phyloP scores from a whole-genome alignment of 225 moss, liverwort and hornwort species.

The Ulota crispa region DNA sequence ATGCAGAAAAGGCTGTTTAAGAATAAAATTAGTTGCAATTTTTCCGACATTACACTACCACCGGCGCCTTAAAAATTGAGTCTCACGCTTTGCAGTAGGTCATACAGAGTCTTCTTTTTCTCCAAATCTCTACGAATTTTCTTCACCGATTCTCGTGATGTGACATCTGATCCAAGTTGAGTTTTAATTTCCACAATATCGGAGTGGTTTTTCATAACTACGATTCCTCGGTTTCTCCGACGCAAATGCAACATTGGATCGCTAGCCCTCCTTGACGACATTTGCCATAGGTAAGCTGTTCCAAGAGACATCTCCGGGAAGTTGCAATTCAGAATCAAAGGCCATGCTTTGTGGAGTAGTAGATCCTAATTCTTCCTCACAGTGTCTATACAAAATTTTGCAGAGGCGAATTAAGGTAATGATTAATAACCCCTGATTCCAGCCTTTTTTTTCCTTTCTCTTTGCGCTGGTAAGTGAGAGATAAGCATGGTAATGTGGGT shows the following conservation, averaged over 20 bases:
- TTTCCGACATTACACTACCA: too few species aligned
- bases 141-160: background rate
- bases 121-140: background rate
- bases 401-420: background rate
- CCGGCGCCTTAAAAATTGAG: background rate
- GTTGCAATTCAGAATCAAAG: background rate
- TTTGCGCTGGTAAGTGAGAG: background rate
- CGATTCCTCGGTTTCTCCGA: background rate
- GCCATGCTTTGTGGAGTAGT: background rate
- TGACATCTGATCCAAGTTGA: background rate
- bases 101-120: background rate
- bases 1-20: background rate
- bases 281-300: too few species aligned
- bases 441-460: background rate
- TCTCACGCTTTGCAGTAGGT: background rate
- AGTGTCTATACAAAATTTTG: background rate
- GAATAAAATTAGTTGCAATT: background rate
- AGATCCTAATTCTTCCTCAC: background rate
- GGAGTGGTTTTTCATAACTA: background rate
- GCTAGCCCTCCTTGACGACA: background rate
- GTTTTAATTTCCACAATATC: background rate
- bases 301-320: background rate
- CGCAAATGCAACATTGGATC: background rate
- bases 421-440: background rate
- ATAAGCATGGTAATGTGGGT: too few species aligned